Base-by-base conservation (phyloP, 2,329 filamentous ascomycete species). In the Colletotrichum lindemuthianum region DNA sequence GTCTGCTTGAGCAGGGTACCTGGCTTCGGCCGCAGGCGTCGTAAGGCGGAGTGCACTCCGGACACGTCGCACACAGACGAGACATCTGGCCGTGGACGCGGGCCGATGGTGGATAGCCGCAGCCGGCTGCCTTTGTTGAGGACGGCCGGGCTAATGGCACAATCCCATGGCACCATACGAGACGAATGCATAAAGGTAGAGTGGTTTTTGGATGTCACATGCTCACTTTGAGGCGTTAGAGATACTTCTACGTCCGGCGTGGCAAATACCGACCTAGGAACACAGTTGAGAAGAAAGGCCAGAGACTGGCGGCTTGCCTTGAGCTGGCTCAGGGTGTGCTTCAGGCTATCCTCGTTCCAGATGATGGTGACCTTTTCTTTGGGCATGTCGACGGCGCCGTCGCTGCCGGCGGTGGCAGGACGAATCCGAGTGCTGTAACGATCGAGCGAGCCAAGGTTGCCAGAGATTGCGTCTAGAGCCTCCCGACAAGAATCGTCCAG, bases 291-390 rank as follows among this genome's bases (percentile, higher is more conserved):
- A 8, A 67, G 59, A 41, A 67, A 67, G 4, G 53, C 45, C 10
- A 67, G 63, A 15, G 65, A 67, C 13, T 59, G 60, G 8, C 65
- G 60, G 11, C 52, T 65, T 15, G 57, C 55, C 33, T 55, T 44
- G 2, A 65, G 63, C 12, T 67, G 49, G n/a, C 43, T 50, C 12
- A 57, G 52, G 16, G 52, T 53, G 24, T 65, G 51, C 40, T 59
- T 66, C 2, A 69, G 58, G 36, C 15, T 56, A 1, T 63, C 36
- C 56, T 69, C 68, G 44, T 69, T 69, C 65, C 67, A 69, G 33
- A 69, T 63, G 45, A 69, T 69, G 37, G 67, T 67, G 8, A 69
- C 44, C 9, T 68, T 52, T 2, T 50, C 45, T n/a, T 15, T 47
- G 40, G 63, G 56, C 44, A 55, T 51, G 8, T 66, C 60, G 16